Conservation (phyloP, 2,329 filamentous ascomycete genomes). For the Penicillium sp. region DNA sequence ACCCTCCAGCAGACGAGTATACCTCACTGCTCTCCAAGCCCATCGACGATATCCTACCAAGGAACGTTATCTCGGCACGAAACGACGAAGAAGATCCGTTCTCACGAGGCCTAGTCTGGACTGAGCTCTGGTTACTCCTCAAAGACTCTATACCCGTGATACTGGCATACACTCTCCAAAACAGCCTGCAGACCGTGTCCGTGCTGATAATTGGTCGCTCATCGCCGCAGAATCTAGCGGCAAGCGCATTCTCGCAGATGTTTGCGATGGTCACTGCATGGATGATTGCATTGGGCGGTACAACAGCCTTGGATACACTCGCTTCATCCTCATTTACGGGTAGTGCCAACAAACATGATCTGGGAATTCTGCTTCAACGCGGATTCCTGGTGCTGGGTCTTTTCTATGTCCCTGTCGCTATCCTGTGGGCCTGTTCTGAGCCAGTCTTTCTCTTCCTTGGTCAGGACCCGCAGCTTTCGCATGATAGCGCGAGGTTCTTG, state of each 20-base stretch:
- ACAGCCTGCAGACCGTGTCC: conserved; percentile 76
- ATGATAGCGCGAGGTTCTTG: conserved; percentile 69
- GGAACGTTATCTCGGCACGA: conserved; percentile 29
- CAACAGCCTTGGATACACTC: conserved; percentile 79
- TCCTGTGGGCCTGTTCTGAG: conserved; percentile 72
- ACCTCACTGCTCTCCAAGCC: conserved; percentile 30
- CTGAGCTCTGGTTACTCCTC: conserved; percentile 65
- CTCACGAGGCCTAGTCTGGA: conserved; percentile 40
- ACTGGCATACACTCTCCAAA: conserved; percentile 78
- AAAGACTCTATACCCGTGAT: conserved; percentile 73
- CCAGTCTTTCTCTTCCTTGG: conserved; percentile 70
- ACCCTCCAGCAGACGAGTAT: conserved; percentile 21
- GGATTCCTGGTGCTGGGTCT: conserved; percentile 66
- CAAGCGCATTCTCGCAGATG: conserved; percentile 86
- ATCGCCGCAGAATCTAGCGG: conserved; percentile 74
- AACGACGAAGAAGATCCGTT: conserved; percentile 33
- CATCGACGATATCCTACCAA: conserved; percentile 8
- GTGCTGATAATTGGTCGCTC: conserved; percentile 76
- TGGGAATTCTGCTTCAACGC: conserved; percentile 74
- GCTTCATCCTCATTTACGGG: conserved; percentile 80
- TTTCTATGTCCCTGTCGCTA: conserved; percentile 69
- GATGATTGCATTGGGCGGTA: conserved; percentile 80
- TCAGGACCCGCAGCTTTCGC: conserved; percentile 72
- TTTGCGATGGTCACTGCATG: conserved; percentile 87
- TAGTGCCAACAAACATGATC: conserved; percentile 70